Percentiles rank a stretch among this genome's conserved stretches.
Evolutionary conservation across 345 rosid species (phyloP).

Genomic region (Eucalyptus decipiens): DNA sequence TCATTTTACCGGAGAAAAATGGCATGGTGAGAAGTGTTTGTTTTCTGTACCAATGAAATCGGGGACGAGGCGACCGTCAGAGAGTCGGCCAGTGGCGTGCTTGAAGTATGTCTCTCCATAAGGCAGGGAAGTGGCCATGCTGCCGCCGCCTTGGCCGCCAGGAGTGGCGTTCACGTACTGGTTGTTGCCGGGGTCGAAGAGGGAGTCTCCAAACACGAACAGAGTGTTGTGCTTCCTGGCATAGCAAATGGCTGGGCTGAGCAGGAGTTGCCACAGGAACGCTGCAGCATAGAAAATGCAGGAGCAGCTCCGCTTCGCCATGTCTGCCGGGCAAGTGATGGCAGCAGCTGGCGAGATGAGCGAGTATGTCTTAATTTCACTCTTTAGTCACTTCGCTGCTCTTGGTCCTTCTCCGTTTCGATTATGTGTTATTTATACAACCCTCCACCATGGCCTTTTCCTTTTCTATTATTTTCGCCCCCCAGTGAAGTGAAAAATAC

Average conservation of each 20-base stretch:
- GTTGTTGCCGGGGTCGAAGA: slow-evolving; percentile 5
- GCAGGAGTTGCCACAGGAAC: not conserved
- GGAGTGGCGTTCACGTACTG: not conserved
- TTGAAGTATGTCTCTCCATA: slow-evolving; percentile 11
- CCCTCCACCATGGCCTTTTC: not conserved
- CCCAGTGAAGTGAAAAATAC: not conserved
- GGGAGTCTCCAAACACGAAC: not conserved
- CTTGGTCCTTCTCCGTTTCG: not conserved
- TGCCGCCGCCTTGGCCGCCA: not conserved
- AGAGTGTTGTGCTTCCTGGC: not conserved
- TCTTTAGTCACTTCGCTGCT: not conserved
- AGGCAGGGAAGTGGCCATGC: not conserved
- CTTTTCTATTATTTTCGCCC: not conserved
- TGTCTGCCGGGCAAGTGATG: not conserved
- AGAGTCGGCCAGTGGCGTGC: slow-evolving; percentile 3
- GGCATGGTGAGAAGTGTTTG: not conserved
- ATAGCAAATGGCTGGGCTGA: not conserved
- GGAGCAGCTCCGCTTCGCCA: not conserved
- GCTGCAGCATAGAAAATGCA: not conserved
- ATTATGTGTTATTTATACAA: not conserved
- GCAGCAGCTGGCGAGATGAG: not conserved
- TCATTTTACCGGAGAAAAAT: not conserved
- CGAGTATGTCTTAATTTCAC: not conserved
- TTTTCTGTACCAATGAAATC: slow-evolving; percentile 6
- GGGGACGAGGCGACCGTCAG: slow-evolving; percentile 6